Evolutionary conservation across 2,329 filamentous ascomycete genomes (phyloP).

Genomic region (Neodidymelliopsis sp.): DNA sequence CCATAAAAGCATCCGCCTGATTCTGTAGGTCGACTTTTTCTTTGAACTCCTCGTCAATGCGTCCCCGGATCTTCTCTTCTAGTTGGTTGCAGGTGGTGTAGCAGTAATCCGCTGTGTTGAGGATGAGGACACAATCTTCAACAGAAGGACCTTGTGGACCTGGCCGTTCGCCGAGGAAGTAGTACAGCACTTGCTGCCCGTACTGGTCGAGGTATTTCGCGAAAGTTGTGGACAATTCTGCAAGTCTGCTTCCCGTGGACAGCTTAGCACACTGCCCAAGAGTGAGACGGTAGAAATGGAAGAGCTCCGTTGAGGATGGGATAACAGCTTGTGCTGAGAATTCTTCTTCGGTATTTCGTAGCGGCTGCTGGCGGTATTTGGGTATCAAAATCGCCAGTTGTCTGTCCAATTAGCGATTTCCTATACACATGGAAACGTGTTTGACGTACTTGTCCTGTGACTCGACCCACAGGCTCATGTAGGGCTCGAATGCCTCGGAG

Average conservation of each 20-base stretch:
- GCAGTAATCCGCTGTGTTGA: constrained; percentile 98
- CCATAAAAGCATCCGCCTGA: constrained; percentile 94
- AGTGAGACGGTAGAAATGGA: constrained; percentile 94
- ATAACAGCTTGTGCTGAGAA: constrained; percentile 91
- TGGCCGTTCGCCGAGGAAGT: constrained; percentile 69
- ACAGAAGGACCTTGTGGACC: constrained; percentile 65
- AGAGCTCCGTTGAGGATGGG: constrained; percentile 91
- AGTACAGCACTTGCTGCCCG: constrained; percentile 86
- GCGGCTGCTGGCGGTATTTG: constrained; percentile 82
- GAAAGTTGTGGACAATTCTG: constrained; percentile 84
- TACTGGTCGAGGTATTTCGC: constrained; percentile 96
- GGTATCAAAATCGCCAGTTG: constrained; percentile 85
- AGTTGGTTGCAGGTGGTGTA: constrained; percentile 91
- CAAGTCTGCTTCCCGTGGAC: constrained; percentile 84
- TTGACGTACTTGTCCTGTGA: constrained; percentile 77
- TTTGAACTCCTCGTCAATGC: constrained; percentile 81
- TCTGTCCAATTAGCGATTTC: constrained; percentile 37
- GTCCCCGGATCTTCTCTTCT: constrained; percentile 91
- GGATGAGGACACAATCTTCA: constrained; percentile 81
- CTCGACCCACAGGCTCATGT: constrained; percentile 95
- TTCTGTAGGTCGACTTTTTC: constrained; percentile 84
- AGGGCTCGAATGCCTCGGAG: constrained; percentile 96
- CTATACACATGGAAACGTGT: background rate
- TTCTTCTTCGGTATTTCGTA: constrained; percentile 85
- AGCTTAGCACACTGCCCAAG: constrained; percentile 95